These are phyloP conservation scores for Acephala macrosclerotiorum DNA, from an alignment of 2,329 filamentous ascomycete species.

Conservation along the genomic window DNA sequence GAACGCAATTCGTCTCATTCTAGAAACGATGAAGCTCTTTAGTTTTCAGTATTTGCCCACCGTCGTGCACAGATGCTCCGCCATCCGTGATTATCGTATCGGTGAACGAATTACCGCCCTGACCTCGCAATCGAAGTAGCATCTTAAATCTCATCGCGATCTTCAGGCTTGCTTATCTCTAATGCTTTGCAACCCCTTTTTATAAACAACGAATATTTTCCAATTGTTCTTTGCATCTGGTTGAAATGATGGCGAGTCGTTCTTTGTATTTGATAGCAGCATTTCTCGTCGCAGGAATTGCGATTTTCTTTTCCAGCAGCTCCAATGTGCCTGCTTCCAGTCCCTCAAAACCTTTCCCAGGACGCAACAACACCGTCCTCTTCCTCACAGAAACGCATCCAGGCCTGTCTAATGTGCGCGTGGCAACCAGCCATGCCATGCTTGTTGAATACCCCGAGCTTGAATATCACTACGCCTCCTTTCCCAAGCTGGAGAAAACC, in stretches of 20 bases:
- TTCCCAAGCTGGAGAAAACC: constrained; percentile 33
- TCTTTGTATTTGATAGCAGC: background rate
- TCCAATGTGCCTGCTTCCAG: background rate
- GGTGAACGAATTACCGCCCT: too few species aligned
- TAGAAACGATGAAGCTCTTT: too few species aligned
- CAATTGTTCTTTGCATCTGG: background rate
- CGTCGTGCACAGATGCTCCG: too few species aligned
- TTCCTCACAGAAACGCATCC: constrained; percentile 53
- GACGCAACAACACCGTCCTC: constrained; percentile 42
- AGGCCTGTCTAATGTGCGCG: constrained; percentile 53
- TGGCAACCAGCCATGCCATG: constrained; percentile 50
- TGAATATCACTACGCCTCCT: constrained; percentile 52
- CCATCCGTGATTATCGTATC: too few species aligned
- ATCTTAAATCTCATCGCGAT: too few species aligned
- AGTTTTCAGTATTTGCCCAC: too few species aligned
- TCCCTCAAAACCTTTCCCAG: background rate
- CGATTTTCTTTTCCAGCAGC: constrained; percentile 1
- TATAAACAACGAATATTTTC: background rate
- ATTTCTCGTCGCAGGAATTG: background rate
- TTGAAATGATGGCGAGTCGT: background rate
- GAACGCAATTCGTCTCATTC: too few species aligned
- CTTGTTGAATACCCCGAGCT: constrained; percentile 43
- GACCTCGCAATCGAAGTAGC: too few species aligned
- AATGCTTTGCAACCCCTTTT: background rate
- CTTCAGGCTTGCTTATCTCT: too few species aligned